phyloP scores from a whole-genome alignment of 345 rosid genomes.

The Lepidium africanum region DNA sequence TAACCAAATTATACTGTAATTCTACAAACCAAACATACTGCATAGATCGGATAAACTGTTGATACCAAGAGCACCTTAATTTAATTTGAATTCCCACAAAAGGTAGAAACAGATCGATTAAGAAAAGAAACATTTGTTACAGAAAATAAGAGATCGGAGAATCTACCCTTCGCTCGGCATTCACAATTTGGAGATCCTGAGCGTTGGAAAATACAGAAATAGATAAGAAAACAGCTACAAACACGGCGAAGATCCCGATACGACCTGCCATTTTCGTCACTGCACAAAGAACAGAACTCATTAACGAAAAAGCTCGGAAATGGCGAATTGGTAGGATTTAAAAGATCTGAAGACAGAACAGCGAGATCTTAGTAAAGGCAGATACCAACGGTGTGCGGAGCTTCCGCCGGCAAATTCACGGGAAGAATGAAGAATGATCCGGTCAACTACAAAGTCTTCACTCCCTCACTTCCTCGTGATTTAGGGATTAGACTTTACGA shows the following conservation, averaged over 20 bases:
- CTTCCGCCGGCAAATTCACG: constrained; percentile 17
- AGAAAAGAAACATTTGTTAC: background rate
- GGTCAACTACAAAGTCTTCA: constrained; percentile 32
- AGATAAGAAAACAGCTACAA: constrained; percentile 29
- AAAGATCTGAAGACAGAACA: background rate
- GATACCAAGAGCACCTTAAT: background rate
- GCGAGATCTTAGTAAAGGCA: background rate
- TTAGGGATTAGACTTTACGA: background rate
- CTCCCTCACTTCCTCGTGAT: constrained; percentile 14
- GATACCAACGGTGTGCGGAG: background rate
- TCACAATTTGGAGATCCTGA: constrained; percentile 57
- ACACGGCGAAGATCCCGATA: constrained; percentile 32
- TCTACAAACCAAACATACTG: background rate
- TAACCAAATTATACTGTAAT: background rate
- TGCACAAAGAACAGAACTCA: constrained; percentile 2
- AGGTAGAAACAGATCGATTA: background rate
- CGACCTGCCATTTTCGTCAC: constrained; percentile 41
- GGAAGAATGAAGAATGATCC: constrained; percentile 15
- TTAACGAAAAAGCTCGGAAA: constrained; percentile 8
- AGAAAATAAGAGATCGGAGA: constrained; percentile 8
- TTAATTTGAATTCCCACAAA: background rate
- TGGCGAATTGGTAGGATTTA: background rate
- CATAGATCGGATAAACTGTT: constrained; percentile 6
- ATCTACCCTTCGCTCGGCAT: constrained; percentile 87
- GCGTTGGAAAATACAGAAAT: constrained; percentile 32